These are phyloP conservation scores for Coemansia sp. DNA, from an alignment of 192 early-diverging fungal genomes.

Conservation along the genomic window DNA sequence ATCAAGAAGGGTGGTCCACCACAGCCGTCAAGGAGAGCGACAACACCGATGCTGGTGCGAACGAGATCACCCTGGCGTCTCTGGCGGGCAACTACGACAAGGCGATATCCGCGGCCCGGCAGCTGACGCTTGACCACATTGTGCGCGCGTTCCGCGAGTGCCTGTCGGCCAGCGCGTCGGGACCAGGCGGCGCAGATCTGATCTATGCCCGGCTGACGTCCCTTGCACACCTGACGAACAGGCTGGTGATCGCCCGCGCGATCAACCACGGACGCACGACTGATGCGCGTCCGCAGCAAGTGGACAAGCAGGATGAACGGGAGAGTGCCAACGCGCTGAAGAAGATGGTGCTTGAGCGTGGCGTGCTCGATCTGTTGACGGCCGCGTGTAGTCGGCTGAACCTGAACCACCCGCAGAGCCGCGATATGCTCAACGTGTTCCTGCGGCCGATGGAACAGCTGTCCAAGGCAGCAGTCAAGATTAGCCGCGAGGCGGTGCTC, in stretches of 20 bases:
- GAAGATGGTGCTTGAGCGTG: conserved; percentile 84
- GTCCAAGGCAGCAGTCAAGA: conserved; percentile 83
- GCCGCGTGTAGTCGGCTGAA: conserved; percentile 82
- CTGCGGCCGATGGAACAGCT: conserved; percentile 87
- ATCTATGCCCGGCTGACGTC: conserved; percentile 48
- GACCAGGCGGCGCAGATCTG: conserved; percentile 25
- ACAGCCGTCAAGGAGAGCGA: conserved; percentile 3
- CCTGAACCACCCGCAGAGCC: conserved; percentile 83
- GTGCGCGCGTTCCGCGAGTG: conserved; percentile 53
- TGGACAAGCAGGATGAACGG: conserved; percentile 5
- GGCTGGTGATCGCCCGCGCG: conserved; percentile 47
- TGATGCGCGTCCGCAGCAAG: not conserved
- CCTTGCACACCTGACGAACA: conserved; percentile 41
- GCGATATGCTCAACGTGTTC: conserved; percentile 69
- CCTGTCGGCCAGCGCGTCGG: conserved; percentile 26
- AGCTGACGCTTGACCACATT: conserved; percentile 45
- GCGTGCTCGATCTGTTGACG: conserved; percentile 77
- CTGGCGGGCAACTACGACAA: conserved; percentile 36
- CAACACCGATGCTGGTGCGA: not conserved
- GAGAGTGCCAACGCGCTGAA: conserved; percentile 40
- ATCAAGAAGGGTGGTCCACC: conserved; percentile 41
- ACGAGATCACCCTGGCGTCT: conserved; percentile 27
- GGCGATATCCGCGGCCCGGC: conserved; percentile 33
- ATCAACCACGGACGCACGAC: conserved; percentile 25
- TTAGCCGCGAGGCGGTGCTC: conserved; percentile 67